Percentiles rank a stretch among this genome's conserved stretches.
phyloP scores from a whole-genome alignment of 2,329 filamentous ascomycete genomes.

The Cladosporium sp. region DNA sequence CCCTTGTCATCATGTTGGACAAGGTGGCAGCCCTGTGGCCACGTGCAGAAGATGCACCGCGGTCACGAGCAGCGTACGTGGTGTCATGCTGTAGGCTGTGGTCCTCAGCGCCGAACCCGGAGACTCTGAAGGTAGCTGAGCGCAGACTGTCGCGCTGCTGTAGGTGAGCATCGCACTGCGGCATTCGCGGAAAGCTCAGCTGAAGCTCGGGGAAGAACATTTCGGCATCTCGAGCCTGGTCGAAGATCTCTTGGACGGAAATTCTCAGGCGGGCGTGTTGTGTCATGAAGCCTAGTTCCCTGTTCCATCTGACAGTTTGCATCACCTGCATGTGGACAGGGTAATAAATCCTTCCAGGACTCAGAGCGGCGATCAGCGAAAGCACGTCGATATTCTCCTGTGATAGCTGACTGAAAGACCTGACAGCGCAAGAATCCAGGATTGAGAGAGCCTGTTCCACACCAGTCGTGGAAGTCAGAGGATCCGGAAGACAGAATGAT shows the following conservation, averaged over 20 bases:
- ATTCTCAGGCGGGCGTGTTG: conserved; percentile 43
- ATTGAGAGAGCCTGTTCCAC: conserved; percentile 53
- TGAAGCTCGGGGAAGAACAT: conserved; percentile 23
- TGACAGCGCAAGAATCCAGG: conserved; percentile 24
- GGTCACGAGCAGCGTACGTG: conserved; percentile 27
- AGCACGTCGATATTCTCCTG: conserved; percentile 28
- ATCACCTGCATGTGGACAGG: conserved; percentile 43
- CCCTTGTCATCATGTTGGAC: conserved; percentile 7
- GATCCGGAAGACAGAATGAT: conserved; percentile 58
- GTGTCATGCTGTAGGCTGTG: conserved; percentile 29
- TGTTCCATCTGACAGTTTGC: conserved; percentile 49
- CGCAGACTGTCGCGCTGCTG: conserved; percentile 35
- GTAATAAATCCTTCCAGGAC: conserved; percentile 46
- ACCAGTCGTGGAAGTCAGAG: conserved; percentile 59
- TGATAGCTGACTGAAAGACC: conserved; percentile 29
- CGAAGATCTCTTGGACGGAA: conserved; percentile 30
- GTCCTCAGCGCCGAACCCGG: conserved; percentile 37
- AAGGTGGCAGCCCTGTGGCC: conserved; percentile 20
- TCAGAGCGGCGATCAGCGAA: conserved; percentile 32
- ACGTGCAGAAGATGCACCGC: not conserved
- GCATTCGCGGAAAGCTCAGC: conserved; percentile 3
- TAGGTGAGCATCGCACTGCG: conserved; percentile 25
- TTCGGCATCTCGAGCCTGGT: conserved; percentile 22
- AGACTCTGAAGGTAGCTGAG: conserved; percentile 32
- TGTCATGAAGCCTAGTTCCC: conserved; percentile 39